These are phyloP conservation scores for Lactifluus rugatus DNA, from an alignment of 768 basidiomycete species.

Conservation along the genomic window DNA sequence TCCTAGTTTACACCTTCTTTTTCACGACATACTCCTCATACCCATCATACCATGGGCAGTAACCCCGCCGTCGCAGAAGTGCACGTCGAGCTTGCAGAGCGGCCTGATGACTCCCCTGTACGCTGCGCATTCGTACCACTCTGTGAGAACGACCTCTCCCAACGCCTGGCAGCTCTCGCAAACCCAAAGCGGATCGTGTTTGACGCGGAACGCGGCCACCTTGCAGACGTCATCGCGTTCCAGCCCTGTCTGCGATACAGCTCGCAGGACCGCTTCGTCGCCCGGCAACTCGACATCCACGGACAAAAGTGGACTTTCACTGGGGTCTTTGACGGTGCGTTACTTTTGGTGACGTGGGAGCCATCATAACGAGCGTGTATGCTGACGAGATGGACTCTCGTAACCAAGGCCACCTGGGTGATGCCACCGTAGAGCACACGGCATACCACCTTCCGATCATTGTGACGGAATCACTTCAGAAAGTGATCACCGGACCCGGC, in stretches of 20 bases:
- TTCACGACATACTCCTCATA: background rate
- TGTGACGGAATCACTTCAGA: slow-evolving; percentile 31
- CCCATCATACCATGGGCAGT: background rate
- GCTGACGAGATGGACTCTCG: background rate
- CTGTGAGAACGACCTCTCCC: slow-evolving; percentile 9
- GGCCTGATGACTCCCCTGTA: slow-evolving; percentile 15
- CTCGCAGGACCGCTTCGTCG: slow-evolving; percentile 34
- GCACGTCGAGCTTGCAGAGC: slow-evolving; percentile 14
- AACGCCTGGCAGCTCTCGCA: slow-evolving; percentile 12
- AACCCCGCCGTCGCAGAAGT: slow-evolving; percentile 6
- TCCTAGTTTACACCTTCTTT: background rate
- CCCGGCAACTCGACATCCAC: slow-evolving; percentile 33
- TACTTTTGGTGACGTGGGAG: background rate
- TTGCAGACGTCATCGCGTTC: slow-evolving; percentile 34
- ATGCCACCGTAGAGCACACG: slow-evolving; percentile 38
- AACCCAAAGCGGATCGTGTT: slow-evolving; percentile 14
- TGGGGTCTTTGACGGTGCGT: slow-evolving; percentile 38
- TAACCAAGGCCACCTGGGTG: slow-evolving; percentile 37
- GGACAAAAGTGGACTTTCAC: slow-evolving; percentile 35
- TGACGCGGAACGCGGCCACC: slow-evolving; percentile 15
- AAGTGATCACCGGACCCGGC: slow-evolving; percentile 23
- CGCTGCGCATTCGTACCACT: slow-evolving; percentile 17
- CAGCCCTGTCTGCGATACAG: slow-evolving; percentile 34
- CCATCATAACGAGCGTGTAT: background rate
- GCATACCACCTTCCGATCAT: slow-evolving; percentile 33